Percentiles rank a stretch among this genome's conserved stretches.
These are phyloP conservation scores for Asterochloris erici DNA, from an alignment of 139 green algal species.

Conservation along the genomic window DNA sequence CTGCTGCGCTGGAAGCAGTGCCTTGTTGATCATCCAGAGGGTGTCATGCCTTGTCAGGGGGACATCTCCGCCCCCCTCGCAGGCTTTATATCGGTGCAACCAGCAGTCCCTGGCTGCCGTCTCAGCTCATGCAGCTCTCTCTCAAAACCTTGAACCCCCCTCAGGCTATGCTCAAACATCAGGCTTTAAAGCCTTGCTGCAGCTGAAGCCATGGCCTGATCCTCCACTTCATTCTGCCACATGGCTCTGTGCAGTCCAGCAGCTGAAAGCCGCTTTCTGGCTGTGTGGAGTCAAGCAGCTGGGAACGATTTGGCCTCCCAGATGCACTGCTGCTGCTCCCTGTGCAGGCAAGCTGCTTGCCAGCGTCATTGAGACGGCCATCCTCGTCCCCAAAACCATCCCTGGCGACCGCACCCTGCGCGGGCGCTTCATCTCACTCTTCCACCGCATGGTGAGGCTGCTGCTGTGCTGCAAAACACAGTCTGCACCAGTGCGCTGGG, in stretches of 20 bases:
- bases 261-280: not conserved
- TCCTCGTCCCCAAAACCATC: constrained; percentile 45
- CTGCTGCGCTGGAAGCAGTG: not conserved
- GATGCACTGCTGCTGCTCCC: not conserved
- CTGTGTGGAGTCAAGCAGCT: not conserved
- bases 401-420: constrained; percentile 59
- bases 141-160: too few species aligned
- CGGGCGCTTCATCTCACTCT: constrained; percentile 66
- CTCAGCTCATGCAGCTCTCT: too few species aligned
- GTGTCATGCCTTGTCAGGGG: not conserved
- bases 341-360: constrained; percentile 40
- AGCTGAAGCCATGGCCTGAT: not conserved
- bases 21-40: not conserved
- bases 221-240: not conserved
- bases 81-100: too few species aligned
- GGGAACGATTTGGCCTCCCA: too few species aligned
- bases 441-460: constrained; percentile 72
- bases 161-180: too few species aligned
- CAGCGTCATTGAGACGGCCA: constrained; percentile 42
- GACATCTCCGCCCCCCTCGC: not conserved
- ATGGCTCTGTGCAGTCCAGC: not conserved
- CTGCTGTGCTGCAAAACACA: not conserved
- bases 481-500: not conserved
- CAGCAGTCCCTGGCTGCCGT: too few species aligned
- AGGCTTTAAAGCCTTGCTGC: not conserved